Conservation (phyloP, 2,329 filamentous ascomycete genomes). For the Trichoderma semiorbis region DNA sequence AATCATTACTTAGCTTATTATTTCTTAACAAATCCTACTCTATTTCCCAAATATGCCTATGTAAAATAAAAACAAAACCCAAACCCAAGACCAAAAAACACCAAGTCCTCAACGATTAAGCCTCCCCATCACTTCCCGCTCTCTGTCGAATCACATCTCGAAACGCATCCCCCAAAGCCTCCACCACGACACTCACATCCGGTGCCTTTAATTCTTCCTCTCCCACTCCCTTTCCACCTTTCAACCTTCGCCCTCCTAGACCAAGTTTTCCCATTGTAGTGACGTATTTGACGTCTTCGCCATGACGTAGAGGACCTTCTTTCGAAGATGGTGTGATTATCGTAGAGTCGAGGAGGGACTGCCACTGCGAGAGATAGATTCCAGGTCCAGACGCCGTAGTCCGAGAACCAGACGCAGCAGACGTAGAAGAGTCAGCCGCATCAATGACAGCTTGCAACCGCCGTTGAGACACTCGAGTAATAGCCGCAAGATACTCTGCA, state of each 20-base stretch:
- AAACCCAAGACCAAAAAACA: neutral
- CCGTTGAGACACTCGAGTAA: constrained; percentile 51
- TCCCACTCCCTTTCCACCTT: neutral
- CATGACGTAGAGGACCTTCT: constrained; percentile 47
- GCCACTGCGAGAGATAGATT: constrained; percentile 70
- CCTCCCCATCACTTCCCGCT: constrained; percentile 16
- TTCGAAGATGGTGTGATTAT: constrained; percentile 56
- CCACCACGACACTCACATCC: constrained; percentile 31
- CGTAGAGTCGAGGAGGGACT: constrained; percentile 66
- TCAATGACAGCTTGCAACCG: constrained; percentile 57
- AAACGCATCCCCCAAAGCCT: constrained; percentile 41
- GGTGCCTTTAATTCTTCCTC: constrained; percentile 19
- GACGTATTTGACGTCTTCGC: constrained; percentile 48
- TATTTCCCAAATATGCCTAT: neutral
- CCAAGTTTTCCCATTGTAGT: constrained; percentile 44
- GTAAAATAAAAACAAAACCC: neutral
- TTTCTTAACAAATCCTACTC: neutral
- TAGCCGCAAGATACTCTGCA: constrained; percentile 53
- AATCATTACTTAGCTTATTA: neutral
- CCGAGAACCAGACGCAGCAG: neutral
- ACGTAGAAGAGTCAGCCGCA: neutral
- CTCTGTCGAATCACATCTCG: constrained; percentile 39
- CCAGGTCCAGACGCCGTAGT: constrained; percentile 57
- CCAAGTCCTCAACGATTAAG: neutral
- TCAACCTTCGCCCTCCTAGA: constrained; percentile 26